Conservation (phyloP, 2,329 filamentous ascomycete genomes). For the Fusarium pininemorale region DNA sequence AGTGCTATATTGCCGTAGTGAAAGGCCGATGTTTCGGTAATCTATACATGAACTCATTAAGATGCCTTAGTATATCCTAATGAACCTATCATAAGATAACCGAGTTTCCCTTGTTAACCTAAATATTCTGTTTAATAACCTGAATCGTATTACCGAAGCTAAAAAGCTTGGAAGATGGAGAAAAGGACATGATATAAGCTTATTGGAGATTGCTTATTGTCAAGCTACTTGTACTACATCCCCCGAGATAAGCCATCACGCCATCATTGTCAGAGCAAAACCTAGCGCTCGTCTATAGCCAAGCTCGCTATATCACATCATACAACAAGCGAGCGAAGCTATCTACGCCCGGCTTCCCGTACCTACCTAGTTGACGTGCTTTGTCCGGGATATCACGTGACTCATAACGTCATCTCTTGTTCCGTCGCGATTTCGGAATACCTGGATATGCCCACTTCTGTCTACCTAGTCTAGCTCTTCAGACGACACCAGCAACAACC, state of each 20-base stretch:
- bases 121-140: background rate
- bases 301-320: background rate
- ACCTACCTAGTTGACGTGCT: background rate
- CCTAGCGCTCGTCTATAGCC: background rate
- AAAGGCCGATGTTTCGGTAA: background rate
- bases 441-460: conserved; percentile 26
- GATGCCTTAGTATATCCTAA: background rate
- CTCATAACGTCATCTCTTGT: conserved; percentile 31
- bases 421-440: conserved; percentile 20
- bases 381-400: conserved; percentile 32
- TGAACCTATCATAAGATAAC: background rate
- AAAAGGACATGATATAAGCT: background rate
- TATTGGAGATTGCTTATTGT: background rate
- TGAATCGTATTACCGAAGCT: background rate
- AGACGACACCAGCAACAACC: conserved; percentile 11
- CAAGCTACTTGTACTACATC: background rate
- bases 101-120: background rate
- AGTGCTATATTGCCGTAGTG: background rate
- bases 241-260: background rate
- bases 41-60: background rate
- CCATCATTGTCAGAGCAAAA: background rate
- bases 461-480: conserved; percentile 1
- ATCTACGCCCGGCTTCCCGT: background rate
- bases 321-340: background rate
- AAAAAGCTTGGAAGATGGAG: background rate